Base-by-base conservation (phyloP, 2,329 filamentous ascomycete genomes). In the Cladosporium oxysporum region DNA sequence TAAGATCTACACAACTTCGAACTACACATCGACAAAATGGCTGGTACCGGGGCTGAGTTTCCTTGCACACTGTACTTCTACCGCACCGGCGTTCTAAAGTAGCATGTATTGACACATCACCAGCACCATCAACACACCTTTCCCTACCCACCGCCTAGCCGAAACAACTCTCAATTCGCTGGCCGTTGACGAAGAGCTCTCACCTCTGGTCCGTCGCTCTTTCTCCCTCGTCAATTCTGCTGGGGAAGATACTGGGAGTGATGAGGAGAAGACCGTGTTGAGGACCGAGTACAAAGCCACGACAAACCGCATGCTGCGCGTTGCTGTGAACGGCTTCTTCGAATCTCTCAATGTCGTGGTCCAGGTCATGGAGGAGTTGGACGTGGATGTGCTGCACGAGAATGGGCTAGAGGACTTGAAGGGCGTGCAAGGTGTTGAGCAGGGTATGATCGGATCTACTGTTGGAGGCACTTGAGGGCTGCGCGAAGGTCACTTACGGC, bases 291-390 rank as follows among this genome's bases (percentile, higher is more conserved):
- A 98, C 80, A 86, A 84, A 64, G 95, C 95, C 1, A 92, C 92
- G 0, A 98, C 95, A 23, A 97, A 97, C 76, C 90, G 95, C 71
- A 98, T 98, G 94, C 84, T 99, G 66, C 89, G 95, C 53, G 95
- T 99, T 2, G 91, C 94, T 3, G 93, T 97, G 65, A 98, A 98
- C 80, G 92, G 93, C 11, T 97, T 97, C 79, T 93, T 98, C 84
- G 94, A 98, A 74, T 96, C 90, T 71, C 78, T 97, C 65, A 87
- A 88, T 62, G 87, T 97, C 5, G 90, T 97, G 1, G 78, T 97
- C 50, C 91, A 93, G 64, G 91, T 96, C 18, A 97, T 97, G 91
- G 88, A 91, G 78, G 90, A 96, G 76, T 79, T 98, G 72, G 94
- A 98, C 78, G 87, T 89, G 29, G 93, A 97, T 80, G 90, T 95